These are phyloP conservation scores for Lumnitzera littorea DNA, from an alignment of 345 rosid species.

Conservation along the genomic window DNA sequence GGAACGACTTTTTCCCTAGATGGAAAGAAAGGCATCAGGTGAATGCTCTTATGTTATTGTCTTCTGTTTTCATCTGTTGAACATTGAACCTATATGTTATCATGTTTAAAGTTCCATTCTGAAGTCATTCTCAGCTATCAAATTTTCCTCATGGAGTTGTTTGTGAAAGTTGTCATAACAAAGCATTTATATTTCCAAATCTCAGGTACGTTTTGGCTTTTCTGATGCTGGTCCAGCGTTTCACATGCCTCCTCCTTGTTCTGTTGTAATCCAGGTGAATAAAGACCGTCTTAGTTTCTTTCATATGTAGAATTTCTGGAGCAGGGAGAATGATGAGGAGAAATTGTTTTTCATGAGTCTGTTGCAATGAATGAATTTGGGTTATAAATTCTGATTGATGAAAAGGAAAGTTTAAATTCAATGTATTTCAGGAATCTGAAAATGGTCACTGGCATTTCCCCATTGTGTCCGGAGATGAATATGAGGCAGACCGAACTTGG, in stretches of 20 bases:
- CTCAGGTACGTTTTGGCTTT: constrained; percentile 51
- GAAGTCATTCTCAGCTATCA: too few species aligned
- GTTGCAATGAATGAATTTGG: too few species aligned
- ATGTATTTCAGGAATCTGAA: constrained; percentile 48
- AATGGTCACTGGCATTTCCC: constrained; percentile 74
- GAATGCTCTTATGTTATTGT: constrained; percentile 2
- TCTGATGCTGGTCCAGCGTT: constrained; percentile 42
- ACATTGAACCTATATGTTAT: background rate
- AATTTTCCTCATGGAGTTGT: too few species aligned
- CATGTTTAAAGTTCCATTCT: background rate
- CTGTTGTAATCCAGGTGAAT: constrained; percentile 56
- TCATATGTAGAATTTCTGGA: background rate
- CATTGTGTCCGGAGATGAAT: constrained; percentile 27
- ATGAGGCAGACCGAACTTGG: constrained; percentile 38
- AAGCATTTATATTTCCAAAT: constrained; percentile 8
- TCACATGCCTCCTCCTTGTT: constrained; percentile 57
- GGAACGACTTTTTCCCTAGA: constrained; percentile 61
- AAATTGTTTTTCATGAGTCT: too few species aligned
- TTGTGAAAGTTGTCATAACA: constrained; percentile 1
- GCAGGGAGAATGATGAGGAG: background rate
- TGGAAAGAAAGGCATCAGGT: constrained; percentile 87
- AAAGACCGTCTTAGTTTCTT: constrained; percentile 1
- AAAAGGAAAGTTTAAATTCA: background rate
- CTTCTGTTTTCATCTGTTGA: background rate
- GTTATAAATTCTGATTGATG: background rate